Evolutionary conservation across 257 asterid genomes (phyloP).

Genomic region (Nicotiana attenuata): DNA sequence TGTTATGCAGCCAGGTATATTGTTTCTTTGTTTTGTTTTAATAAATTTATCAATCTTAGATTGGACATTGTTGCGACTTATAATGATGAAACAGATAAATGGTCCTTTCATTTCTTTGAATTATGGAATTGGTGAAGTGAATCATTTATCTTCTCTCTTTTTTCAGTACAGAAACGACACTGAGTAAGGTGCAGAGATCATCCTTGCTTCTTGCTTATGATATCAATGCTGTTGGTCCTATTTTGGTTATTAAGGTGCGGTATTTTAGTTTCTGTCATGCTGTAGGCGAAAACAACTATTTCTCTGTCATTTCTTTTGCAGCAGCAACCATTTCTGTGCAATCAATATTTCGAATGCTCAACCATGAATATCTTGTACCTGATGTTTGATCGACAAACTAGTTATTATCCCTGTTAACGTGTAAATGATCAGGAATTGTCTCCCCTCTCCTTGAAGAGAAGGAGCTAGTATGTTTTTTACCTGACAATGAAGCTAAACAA

Average conservation of each 20-base stretch:
- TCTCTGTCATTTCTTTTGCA: neutral
- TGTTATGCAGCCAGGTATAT: constrained; percentile 72
- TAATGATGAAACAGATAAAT: neutral
- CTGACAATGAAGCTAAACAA: neutral
- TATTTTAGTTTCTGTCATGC: neutral
- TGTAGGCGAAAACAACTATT: neutral
- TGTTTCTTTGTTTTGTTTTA: constrained; percentile 5
- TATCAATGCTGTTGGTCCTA: constrained; percentile 86
- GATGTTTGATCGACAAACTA: neutral
- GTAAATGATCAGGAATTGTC: neutral
- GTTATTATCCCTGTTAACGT: neutral
- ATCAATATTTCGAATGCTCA: neutral
- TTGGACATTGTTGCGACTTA: neutral
- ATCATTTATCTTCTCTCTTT: constrained; percentile 15
- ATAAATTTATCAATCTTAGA: neutral
- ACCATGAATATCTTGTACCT: neutral
- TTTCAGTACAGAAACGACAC: constrained; percentile 85
- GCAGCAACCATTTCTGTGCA: neutral
- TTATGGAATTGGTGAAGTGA: constrained; percentile 13
- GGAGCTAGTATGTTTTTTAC: neutral
- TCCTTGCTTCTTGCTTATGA: constrained; percentile 82
- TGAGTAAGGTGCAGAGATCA: constrained; percentile 71
- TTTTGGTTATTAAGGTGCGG: constrained; percentile 62
- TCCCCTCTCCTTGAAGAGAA: neutral
- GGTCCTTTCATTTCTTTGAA: neutral